A percentile compares a stretch with the other conserved stretches of the same genome.
Conservation (phyloP, 2,329 filamentous ascomycete genomes). For the Paramyrothecium sp. region DNA sequence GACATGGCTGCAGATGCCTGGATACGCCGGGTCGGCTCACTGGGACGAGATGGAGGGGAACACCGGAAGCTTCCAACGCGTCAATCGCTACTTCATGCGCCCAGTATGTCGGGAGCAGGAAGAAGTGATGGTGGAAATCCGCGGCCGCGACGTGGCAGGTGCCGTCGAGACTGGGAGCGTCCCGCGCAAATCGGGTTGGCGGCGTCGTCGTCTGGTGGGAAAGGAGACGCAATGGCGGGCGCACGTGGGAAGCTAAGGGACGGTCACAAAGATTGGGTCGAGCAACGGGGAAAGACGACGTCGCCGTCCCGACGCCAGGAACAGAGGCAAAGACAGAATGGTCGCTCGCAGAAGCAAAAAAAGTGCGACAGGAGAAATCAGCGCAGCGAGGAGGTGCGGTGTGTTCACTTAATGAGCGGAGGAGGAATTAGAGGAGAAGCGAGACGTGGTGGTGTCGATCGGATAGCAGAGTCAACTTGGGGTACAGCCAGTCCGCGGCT, state of each 20-base stretch:
- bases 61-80: conserved; percentile 12
- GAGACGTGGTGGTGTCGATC: not conserved
- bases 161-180: not conserved
- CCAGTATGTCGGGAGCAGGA: not conserved
- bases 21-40: too few relatives aligned
- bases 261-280: not conserved
- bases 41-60: not conserved
- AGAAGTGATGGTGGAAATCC: not conserved
- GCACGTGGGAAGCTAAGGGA: not conserved
- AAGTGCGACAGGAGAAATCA: not conserved
- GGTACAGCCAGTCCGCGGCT: not conserved
- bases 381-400: too few relatives aligned
- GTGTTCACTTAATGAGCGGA: too few relatives aligned
- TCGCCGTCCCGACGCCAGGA: not conserved
- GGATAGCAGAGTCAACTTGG: too few relatives aligned
- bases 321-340: not conserved
- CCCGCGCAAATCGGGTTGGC: not conserved
- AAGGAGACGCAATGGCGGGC: not conserved
- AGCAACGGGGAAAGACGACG: too few relatives aligned
- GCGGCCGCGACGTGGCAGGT: not conserved
- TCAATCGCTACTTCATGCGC: conserved; percentile 24
- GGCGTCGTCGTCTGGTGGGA: not conserved
- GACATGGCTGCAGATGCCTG: conserved; percentile 34
- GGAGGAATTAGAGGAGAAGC: not conserved
- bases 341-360: not conserved